Percentiles rank a stretch among this genome's conserved stretches.
Conservation (phyloP, 805 yeast genomes). For the Monosporozyma unispora region DNA sequence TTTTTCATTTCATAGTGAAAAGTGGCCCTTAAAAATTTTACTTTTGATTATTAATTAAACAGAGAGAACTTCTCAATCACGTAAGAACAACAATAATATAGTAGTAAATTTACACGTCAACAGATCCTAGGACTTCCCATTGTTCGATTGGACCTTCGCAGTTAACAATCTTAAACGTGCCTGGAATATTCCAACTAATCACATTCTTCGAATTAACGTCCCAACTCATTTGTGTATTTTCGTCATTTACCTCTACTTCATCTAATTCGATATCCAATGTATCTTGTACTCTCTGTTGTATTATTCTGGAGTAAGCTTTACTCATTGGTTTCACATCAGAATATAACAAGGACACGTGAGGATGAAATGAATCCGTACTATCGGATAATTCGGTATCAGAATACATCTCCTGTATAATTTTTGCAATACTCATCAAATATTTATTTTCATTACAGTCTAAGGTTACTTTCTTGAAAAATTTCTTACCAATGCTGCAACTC, state of each 20-base stretch:
- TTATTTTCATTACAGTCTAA: conserved; percentile 22
- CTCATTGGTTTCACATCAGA: conserved; percentile 57
- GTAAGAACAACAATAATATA: background rate
- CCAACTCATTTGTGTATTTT: conserved; percentile 20
- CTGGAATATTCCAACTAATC: conserved; percentile 56
- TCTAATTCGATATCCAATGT: conserved; percentile 39
- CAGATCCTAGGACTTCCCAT: conserved; percentile 55
- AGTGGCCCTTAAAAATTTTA: background rate
- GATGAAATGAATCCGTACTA: conserved; percentile 40
- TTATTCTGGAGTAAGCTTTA: conserved; percentile 53
- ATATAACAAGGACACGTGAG: conserved; percentile 67
- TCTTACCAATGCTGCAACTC: conserved; percentile 21
- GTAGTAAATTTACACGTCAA: conserved; percentile 22
- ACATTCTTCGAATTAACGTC: conserved; percentile 12
- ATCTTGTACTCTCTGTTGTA: conserved; percentile 58
- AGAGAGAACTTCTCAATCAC: background rate
- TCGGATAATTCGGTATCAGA: conserved; percentile 23
- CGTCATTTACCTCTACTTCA: conserved; percentile 12
- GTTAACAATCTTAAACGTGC: conserved; percentile 49
- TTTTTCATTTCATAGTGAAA: background rate
- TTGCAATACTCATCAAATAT: conserved; percentile 31
- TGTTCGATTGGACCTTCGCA: conserved; percentile 65
- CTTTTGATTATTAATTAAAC: too few species aligned
- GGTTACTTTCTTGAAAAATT: conserved; percentile 23
- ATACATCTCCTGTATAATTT: conserved; percentile 47